Evolutionary conservation across 352 stramenopile species (phyloP).

Genomic region (Pythium grandisporangium): DNA sequence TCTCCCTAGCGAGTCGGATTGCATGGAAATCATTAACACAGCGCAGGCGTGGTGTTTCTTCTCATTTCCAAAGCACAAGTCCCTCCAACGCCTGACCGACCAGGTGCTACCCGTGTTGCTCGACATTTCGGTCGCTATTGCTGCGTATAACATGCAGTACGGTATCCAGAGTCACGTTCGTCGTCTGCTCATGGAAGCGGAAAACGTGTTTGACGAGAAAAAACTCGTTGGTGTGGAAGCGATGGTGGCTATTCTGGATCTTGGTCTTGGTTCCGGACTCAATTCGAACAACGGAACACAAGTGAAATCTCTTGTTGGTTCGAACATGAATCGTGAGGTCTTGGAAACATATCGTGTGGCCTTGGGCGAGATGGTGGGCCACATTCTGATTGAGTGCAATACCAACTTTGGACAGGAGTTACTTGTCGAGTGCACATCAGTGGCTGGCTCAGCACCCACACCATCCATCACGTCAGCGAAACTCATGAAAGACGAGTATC

Average conservation of each 20-base stretch:
- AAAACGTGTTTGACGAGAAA: slow-evolving; percentile 62
- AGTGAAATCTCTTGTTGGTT: no score
- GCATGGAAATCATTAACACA: slow-evolving; percentile 79
- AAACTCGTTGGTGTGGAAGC: slow-evolving; percentile 57
- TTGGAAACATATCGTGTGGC: slow-evolving; percentile 15
- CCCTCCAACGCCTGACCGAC: slow-evolving; percentile 18
- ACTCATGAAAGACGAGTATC: slow-evolving; percentile 28
- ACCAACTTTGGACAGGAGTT: slow-evolving; percentile 47
- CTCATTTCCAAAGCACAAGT: slow-evolving; percentile 30
- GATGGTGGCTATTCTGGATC: slow-evolving; percentile 16
- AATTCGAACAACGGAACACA: no score
- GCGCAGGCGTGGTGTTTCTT: slow-evolving; percentile 77
- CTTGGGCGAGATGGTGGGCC: slow-evolving; percentile 49
- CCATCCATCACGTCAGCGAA: neutral
- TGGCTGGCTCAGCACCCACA: neutral
- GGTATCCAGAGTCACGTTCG: slow-evolving; percentile 57
- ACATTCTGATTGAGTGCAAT: slow-evolving; percentile 64
- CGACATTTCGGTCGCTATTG: slow-evolving; percentile 41
- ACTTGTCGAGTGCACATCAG: slow-evolving; percentile 18
- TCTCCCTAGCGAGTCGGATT: slow-evolving; percentile 39
- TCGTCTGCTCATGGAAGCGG: slow-evolving; percentile 37
- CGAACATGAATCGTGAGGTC: slow-evolving; percentile 22
- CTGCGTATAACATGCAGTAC: slow-evolving; percentile 65
- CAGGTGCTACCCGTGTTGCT: slow-evolving; percentile 35
- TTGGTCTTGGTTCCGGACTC: neutral